Conservation (phyloP, 2,329 filamentous ascomycete species). For the Fusarium liriodendri region DNA sequence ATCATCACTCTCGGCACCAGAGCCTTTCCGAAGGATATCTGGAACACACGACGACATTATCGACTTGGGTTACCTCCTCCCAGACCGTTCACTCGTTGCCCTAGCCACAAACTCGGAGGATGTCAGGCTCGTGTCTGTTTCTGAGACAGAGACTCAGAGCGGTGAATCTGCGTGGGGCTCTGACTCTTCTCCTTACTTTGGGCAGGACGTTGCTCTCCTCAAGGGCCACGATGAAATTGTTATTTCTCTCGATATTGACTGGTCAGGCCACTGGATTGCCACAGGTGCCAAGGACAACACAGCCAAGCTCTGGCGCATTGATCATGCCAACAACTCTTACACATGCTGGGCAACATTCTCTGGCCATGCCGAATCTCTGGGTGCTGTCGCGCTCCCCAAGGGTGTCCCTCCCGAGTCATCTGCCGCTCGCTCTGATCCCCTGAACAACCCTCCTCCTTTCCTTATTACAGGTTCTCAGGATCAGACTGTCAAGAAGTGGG, state of each 20-base stretch:
- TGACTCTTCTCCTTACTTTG: conserved; percentile 73
- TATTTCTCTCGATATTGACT: conserved; percentile 93
- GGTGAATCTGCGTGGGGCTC: conserved; percentile 36
- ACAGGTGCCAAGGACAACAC: conserved; percentile 98
- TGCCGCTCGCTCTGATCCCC: conserved; percentile 76
- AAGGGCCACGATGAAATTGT: conserved; percentile 96
- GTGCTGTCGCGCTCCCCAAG: conserved; percentile 86
- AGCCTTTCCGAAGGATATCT: conserved; percentile 81
- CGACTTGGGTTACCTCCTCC: conserved; percentile 87
- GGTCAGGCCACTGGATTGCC: conserved; percentile 96
- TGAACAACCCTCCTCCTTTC: conserved; percentile 84
- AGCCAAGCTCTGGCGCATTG: conserved; percentile 89
- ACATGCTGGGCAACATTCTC: conserved; percentile 85
- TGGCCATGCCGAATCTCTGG: conserved; percentile 93
- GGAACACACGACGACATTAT: conserved; percentile 99
- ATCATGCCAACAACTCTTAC: conserved; percentile 79
- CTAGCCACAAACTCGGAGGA: conserved; percentile 96
- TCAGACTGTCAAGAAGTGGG: conserved; percentile 94
- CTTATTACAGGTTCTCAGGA: conserved; percentile 95
- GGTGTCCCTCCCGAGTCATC: conserved; percentile 74
- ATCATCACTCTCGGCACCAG: conserved; percentile 52
- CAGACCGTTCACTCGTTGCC: conserved; percentile 83
- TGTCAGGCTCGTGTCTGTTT: conserved; percentile 84
- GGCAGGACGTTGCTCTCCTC: conserved; percentile 86
- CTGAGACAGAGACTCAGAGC: conserved; percentile 48